Base-by-base conservation (phyloP, 345 rosid genomes). In the Salix udensis region DNA sequence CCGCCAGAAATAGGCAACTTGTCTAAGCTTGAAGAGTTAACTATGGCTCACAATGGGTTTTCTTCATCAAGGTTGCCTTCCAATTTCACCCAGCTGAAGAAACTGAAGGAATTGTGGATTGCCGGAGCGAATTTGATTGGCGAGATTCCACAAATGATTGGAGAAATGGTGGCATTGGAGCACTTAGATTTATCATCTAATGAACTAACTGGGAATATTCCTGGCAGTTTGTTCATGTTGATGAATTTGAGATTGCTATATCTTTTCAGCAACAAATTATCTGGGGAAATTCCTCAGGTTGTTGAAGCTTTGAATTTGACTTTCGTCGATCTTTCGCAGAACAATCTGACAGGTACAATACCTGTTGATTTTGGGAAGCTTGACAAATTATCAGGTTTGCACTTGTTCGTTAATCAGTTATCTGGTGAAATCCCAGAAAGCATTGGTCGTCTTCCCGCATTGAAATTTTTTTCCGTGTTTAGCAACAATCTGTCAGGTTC, bases 1-100 rank as follows among this genome's bases (percentile, higher is more conserved):
- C 90, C 87, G 0, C 61, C 67, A 1, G 90, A 92, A 4, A 81
- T 95, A 15, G 86, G 87, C 18, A 86, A 88, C 65, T 91, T 93
- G 66, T 83, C 90, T 6, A 82, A 85, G 21, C 86, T 95, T 23
- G 92, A 89, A 79, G 73, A 50, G 67, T 79, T 95, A 70, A 18
- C 62, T 62, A 83, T 91, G 83, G 88, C 89, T 16, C 87, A 88
- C 82, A 90, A 88, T 10, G 72, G 71, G 24, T 75, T 78, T 24
- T 16, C 15, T 68, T 80, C 79, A 6, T 92, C 97, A 88, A 78
- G 73, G 70, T 84, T 95, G 40, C 97, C 91, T 1, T 83, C 74
- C 34, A 83, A 62, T 78, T 82, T 91, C 79, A 82, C 91, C 23
- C 83, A 76, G 53, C 82, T 88, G 78, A 85, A 82, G 85, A 88